Evolutionary conservation across 129 eudicot genomes (phyloP).

Genomic region (carrot (Daucus carota)): DNA sequence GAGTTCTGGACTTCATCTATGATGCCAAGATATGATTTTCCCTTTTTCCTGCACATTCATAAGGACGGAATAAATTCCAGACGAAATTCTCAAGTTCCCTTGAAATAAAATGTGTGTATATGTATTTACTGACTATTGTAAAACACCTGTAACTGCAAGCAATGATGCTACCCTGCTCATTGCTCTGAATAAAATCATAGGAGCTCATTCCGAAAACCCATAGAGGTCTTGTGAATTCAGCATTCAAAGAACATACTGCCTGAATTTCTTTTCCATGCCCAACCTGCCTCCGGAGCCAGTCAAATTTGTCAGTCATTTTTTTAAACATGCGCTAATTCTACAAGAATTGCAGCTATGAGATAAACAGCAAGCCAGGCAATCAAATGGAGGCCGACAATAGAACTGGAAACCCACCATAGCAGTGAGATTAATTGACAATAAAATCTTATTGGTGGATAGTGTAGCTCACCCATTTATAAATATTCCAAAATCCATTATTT

Average conservation of each 20-base stretch:
- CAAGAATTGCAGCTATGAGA: not conserved
- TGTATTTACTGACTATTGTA: not conserved
- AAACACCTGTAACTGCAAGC: conserved; percentile 56
- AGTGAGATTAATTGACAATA: not conserved
- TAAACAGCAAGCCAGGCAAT: not conserved
- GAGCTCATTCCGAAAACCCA: conserved; percentile 56
- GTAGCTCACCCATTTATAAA: conserved; percentile 41
- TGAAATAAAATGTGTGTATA: not conserved
- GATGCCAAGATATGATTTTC: conserved; percentile 48
- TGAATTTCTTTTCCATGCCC: conserved; percentile 35
- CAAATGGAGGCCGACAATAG: not conserved
- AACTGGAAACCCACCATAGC: not conserved
- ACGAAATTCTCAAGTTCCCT: not conserved
- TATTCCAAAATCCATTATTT: conserved; percentile 51
- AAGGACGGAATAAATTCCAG: not conserved
- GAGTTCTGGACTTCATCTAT: conserved; percentile 35
- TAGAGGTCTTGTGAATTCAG: conserved; percentile 54
- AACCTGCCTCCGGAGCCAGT: conserved; percentile 20
- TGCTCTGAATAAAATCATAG: conserved; percentile 28
- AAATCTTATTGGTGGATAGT: not conserved
- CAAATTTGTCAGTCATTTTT: not conserved
- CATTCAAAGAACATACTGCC: conserved; percentile 45
- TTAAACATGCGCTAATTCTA: not conserved
- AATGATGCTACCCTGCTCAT: conserved; percentile 26
- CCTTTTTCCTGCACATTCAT: conserved; percentile 35